Base-by-base conservation (phyloP, 441 rosid genomes). In the Corymbia calophylla region DNA sequence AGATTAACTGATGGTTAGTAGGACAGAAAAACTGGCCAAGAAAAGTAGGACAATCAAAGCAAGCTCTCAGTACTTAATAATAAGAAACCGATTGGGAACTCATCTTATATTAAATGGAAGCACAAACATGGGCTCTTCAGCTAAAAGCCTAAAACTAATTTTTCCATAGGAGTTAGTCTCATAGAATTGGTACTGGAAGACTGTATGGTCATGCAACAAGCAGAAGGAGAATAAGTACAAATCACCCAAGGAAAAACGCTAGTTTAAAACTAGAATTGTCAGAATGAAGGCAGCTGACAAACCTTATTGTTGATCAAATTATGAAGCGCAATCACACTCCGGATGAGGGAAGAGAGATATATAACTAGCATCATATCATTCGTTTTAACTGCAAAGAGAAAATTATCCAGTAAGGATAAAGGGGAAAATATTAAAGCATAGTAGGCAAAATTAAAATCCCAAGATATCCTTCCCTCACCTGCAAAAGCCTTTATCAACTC, bases 401-500 rank as follows among this genome's bases (percentile, higher is more conserved):
- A 77, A 77, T 4, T 77, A 77, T 25, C 84, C 9, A 44, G 51
- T 77, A 1, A 77, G 51, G n/a, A 77, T 23, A 12, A 77, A 44
- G 84, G 12, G n/a, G 49, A 77, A 21, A 44, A 23, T 23, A 39
- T 23, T 12, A 44, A 44, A 13, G 84, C n/a, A 44, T 3, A 77
- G 51, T 6, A 35, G 58, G 51, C 18, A 32, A 73, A 6, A 58
- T 48, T 35, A 53, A 62, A 53, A 58, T 19, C 77, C n/a, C 55
- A 32, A 62, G 66, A 87, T 58, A n/a, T 60, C 44, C 62, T 51
- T 77, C 15, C 88, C 23, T 86, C 90, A 95, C 99, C 98, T 88
- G 97, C 94, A 91, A 97, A 97, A 55, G 97, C 94, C 94, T 96
- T 97, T 88, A 97, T 93, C 94, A 96, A 91, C 92, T 96, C 99